Percentiles rank a stretch among this genome's conserved stretches.
These are phyloP conservation scores for Penicillium sp. DNA, from an alignment of 2,329 filamentous ascomycete species.

Conservation along the genomic window DNA sequence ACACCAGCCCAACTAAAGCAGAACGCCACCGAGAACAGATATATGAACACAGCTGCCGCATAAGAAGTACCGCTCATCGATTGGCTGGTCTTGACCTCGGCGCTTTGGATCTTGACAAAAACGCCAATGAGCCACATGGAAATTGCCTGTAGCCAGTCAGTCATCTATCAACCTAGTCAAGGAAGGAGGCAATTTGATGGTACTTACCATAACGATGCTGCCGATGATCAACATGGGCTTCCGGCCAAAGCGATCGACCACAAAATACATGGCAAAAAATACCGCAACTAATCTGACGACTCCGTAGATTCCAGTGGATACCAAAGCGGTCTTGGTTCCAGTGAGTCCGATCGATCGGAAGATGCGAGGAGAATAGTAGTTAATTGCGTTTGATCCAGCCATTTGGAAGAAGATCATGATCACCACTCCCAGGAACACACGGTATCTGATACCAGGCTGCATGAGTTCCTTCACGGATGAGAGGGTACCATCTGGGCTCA, in stretches of 20 bases:
- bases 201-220: conserved; percentile 66
- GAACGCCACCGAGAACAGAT: conserved; percentile 71
- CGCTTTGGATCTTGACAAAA: conserved; percentile 54
- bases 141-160: conserved; percentile 60
- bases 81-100: conserved; percentile 53
- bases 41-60: conserved; percentile 71
- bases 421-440: conserved; percentile 57
- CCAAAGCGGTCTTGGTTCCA: conserved; percentile 69
- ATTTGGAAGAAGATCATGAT: conserved; percentile 60
- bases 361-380: conserved; percentile 66
- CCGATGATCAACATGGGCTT: conserved; percentile 69
- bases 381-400: conserved; percentile 61
- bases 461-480: conserved; percentile 62
- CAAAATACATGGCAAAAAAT: conserved; percentile 60
- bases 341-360: conserved; percentile 58
- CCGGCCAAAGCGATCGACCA: conserved; percentile 30
- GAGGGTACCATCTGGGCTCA: conserved; percentile 5
- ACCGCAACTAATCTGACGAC: conserved; percentile 66
- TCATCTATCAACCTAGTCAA: conserved; percentile 57
- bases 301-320: conserved; percentile 58
- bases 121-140: conserved; percentile 72
- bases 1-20: conserved; percentile 72
- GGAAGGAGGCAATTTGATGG: conserved; percentile 39
- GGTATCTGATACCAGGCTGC: conserved; percentile 54
- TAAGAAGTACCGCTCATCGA: conserved; percentile 68